Conservation (phyloP, 2,329 filamentous ascomycete species). For the Thermomyces lanuginosus region DNA sequence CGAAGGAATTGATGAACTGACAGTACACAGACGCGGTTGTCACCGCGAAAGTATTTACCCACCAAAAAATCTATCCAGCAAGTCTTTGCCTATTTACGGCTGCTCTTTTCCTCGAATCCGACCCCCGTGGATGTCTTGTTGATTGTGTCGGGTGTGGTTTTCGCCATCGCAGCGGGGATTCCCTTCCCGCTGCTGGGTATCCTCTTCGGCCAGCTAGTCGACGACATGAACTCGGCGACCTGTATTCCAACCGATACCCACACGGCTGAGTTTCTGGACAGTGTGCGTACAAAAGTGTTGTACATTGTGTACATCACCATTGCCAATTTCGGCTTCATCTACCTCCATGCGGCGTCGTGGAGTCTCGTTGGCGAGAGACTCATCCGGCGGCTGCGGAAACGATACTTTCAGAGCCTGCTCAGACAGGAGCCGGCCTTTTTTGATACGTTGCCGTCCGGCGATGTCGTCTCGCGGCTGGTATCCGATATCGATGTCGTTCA, state of each 20-base stretch:
- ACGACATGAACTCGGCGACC: conserved; percentile 15
- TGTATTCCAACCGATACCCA: conserved; percentile 6
- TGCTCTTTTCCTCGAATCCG: conserved; percentile 8
- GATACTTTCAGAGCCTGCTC: conserved; percentile 43
- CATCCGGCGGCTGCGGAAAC: conserved; percentile 44
- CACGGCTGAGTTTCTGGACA: not conserved
- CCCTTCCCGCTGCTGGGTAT: conserved; percentile 18
- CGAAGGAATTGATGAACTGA: no score
- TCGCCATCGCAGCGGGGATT: conserved; percentile 15
- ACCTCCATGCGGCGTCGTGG: conserved; percentile 48
- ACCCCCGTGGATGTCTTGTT: conserved; percentile 8
- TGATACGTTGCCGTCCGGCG: conserved; percentile 45
- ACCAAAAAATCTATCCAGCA: no score
- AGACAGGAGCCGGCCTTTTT: conserved; percentile 48
- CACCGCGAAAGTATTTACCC: no score
- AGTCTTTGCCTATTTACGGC: conserved; percentile 1
- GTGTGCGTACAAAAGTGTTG: conserved; percentile 34
- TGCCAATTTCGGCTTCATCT: conserved; percentile 47
- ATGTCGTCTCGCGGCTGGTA: conserved; percentile 47
- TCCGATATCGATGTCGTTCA: conserved; percentile 51
- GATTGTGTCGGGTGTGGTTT: conserved; percentile 10
- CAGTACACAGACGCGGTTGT: no score
- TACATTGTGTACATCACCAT: conserved; percentile 48
- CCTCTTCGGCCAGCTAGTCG: conserved; percentile 16
- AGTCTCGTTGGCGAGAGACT: conserved; percentile 47